Percentiles rank a stretch among this genome's conserved stretches.
These are phyloP conservation scores for Phaeodactylum tricornutum DNA, from an alignment of 108 stramenopile genomes.

Conservation along the genomic window DNA sequence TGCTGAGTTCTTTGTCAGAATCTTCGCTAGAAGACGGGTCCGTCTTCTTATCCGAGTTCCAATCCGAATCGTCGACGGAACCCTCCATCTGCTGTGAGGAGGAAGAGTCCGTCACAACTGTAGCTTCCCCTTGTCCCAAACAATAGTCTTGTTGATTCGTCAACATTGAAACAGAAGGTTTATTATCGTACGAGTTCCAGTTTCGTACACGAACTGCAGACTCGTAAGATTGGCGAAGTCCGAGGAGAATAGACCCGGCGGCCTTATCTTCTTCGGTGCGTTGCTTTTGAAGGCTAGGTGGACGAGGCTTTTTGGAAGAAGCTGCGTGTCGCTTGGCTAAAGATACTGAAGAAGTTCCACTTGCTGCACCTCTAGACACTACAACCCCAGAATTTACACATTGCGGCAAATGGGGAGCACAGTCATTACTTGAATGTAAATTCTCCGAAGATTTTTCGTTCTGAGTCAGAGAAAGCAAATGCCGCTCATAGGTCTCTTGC, in stretches of 20 bases:
- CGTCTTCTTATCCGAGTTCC: constrained; percentile 14
- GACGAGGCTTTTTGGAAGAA: neutral
- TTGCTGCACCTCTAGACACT: no score
- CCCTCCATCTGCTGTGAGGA: constrained; percentile 13
- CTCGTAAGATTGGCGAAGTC: constrained; percentile 21
- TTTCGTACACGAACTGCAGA: constrained; percentile 10
- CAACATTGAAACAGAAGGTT: neutral
- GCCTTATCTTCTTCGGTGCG: constrained; percentile 14
- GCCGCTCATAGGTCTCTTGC: no score
- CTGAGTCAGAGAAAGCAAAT: no score
- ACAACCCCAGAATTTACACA: no score
- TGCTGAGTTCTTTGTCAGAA: constrained; percentile 14
- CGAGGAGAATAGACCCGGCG: constrained; percentile 27
- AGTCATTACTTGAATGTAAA: no score
- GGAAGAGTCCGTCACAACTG: constrained; percentile 30
- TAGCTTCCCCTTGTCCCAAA: no score
- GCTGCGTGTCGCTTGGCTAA: no score
- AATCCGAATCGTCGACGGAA: constrained; percentile 21
- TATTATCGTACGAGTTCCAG: neutral
- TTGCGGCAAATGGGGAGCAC: no score
- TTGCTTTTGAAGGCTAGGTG: constrained; percentile 4
- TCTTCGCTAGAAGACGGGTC: constrained; percentile 35
- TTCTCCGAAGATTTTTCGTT: no score
- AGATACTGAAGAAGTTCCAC: no score
- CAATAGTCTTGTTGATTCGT: no score